Conservation (phyloP, 257 asterid genomes). For the Nicotiana tabacum region DNA sequence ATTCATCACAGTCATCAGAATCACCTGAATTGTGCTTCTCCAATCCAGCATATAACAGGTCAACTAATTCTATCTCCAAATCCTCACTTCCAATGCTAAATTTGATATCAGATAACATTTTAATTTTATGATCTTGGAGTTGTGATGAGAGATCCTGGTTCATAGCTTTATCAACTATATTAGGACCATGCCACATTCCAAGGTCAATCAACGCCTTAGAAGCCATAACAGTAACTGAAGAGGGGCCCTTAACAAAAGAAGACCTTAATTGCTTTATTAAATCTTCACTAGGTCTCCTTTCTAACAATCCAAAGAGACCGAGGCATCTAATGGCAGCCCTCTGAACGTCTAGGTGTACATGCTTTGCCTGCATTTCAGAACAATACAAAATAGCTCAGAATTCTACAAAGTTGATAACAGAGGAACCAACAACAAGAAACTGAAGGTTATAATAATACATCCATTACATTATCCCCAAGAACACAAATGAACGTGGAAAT, state of each 20-base stretch:
- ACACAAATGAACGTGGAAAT: not conserved
- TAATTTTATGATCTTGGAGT: slow-evolving; percentile 29
- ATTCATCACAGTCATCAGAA: slow-evolving; percentile 46
- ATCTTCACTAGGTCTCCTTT: slow-evolving; percentile 59
- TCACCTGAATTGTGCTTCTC: slow-evolving; percentile 49
- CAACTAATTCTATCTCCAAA: slow-evolving; percentile 56
- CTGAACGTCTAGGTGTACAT: slow-evolving; percentile 82
- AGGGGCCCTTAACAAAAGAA: slow-evolving; percentile 61
- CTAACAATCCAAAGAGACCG: slow-evolving; percentile 84
- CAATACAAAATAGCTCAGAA: slow-evolving; percentile 16
- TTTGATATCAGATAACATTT: slow-evolving; percentile 26
- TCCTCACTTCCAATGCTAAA: slow-evolving; percentile 45
- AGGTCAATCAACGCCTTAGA: slow-evolving; percentile 88
- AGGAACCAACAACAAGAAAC: not conserved
- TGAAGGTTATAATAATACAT: not conserved
- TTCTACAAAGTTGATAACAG: not conserved
- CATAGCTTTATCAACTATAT: slow-evolving; percentile 75
- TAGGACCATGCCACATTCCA: slow-evolving; percentile 87
- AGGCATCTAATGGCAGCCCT: slow-evolving; percentile 88
- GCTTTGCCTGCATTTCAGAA: slow-evolving; percentile 63
- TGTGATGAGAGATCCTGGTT: slow-evolving; percentile 44
- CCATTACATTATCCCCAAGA: not conserved
- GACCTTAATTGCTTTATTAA: slow-evolving; percentile 66
- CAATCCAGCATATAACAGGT: slow-evolving; percentile 59
- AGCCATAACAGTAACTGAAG: slow-evolving; percentile 50